These are phyloP conservation scores for Glarea lozoyensis DNA, from an alignment of 495 filamentous ascomycete species.

Conservation along the genomic window DNA sequence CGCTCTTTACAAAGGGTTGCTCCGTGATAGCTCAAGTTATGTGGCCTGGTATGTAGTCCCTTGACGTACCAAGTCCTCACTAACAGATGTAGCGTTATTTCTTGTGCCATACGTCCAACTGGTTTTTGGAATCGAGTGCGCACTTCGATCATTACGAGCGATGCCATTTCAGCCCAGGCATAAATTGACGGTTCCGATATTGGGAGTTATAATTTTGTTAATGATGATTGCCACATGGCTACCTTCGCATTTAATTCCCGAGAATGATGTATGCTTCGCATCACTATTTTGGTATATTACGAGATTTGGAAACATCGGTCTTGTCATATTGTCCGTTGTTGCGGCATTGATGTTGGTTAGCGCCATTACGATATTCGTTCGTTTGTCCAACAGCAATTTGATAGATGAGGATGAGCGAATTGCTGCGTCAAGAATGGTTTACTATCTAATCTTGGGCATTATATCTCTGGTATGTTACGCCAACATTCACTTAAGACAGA, in stretches of 20 bases:
- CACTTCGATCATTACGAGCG: slow-evolving; percentile 22
- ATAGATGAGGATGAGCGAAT: slow-evolving; percentile 26
- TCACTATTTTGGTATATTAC: slow-evolving; percentile 25
- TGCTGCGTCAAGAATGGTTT: slow-evolving; percentile 29
- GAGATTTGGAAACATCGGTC: slow-evolving; percentile 20
- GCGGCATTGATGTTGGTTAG: slow-evolving; percentile 18
- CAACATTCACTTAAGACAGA: neutral
- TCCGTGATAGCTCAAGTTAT: slow-evolving; percentile 22
- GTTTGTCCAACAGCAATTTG: slow-evolving; percentile 19
- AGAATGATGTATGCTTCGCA: slow-evolving; percentile 20
- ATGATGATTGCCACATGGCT: slow-evolving; percentile 26
- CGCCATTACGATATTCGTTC: slow-evolving; percentile 17
- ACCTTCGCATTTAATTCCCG: slow-evolving; percentile 8
- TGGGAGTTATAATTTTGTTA: slow-evolving; percentile 18
- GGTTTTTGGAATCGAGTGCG: slow-evolving; percentile 29
- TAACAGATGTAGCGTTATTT: slow-evolving; percentile 25
- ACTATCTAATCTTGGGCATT: slow-evolving; percentile 25
- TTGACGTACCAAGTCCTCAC: neutral
- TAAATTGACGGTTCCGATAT: slow-evolving; percentile 22
- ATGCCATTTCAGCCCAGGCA: slow-evolving; percentile 24
- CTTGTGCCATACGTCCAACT: slow-evolving; percentile 27
- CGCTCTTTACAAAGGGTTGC: slow-evolving; percentile 19
- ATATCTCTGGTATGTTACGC: slow-evolving; percentile 23
- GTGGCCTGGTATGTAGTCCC: slow-evolving; percentile 24
- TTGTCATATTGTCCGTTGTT: slow-evolving; percentile 17